These are phyloP conservation scores for Gynochthodes officinalis DNA, from an alignment of 257 asterid species.

Conservation along the genomic window DNA sequence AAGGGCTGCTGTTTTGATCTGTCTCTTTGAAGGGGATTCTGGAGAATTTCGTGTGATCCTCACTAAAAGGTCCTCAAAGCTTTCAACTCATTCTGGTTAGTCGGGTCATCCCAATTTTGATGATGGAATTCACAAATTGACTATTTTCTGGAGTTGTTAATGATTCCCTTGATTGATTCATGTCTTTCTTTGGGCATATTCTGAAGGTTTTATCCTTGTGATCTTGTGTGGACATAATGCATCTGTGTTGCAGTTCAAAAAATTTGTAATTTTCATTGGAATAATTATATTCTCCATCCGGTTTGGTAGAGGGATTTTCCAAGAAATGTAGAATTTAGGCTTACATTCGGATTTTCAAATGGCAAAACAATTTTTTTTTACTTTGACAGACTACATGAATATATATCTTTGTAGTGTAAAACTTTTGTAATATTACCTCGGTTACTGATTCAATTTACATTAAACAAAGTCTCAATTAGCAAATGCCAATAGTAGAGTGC, in stretches of 20 bases:
- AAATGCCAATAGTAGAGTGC: background rate
- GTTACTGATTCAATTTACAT: background rate
- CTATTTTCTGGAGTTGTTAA: background rate
- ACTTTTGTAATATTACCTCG: no score
- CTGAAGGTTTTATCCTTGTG: background rate
- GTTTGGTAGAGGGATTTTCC: background rate
- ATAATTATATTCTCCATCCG: background rate
- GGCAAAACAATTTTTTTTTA: background rate
- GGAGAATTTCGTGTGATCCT: constrained; percentile 85
- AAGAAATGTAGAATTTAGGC: background rate
- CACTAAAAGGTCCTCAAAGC: constrained; percentile 78
- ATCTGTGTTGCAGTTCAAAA: background rate
- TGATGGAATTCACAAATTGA: background rate
- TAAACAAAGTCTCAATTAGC: background rate
- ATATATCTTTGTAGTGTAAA: no score
- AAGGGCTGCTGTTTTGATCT: constrained; percentile 89
- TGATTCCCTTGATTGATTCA: background rate
- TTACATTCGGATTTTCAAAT: background rate
- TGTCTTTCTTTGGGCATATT: no score
- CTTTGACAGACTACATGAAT: background rate
- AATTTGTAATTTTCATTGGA: background rate
- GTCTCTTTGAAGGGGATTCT: constrained; percentile 77
- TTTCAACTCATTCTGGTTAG: constrained; percentile 93
- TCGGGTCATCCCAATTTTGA: constrained; percentile 2
- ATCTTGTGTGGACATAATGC: background rate